Conservation (phyloP, 129 eudicot genomes). For the Helichrysum umbraculigerum region DNA sequence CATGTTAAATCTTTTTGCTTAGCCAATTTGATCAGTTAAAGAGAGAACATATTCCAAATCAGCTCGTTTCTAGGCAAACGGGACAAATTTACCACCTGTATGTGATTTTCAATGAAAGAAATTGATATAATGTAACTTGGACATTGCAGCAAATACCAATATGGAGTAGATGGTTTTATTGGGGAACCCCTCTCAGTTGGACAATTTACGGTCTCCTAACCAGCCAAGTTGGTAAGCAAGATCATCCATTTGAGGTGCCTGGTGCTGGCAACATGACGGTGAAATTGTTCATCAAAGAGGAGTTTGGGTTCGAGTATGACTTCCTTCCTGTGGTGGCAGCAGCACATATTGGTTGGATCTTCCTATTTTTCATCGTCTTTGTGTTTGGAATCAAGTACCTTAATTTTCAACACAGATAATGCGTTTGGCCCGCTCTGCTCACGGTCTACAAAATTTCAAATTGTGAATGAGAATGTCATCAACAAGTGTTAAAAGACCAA, state of each 20-base stretch:
- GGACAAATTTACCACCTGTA: neutral
- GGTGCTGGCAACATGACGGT: conserved; percentile 26
- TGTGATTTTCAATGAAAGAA: neutral
- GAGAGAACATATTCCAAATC: neutral
- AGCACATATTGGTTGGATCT: conserved; percentile 28
- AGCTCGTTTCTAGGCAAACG: neutral
- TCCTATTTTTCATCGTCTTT: conserved; percentile 28
- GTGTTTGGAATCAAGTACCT: conserved; percentile 37
- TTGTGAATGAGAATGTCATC: neutral
- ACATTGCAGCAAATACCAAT: conserved; percentile 32
- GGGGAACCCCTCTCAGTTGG: conserved; percentile 36
- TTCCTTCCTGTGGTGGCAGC: conserved; percentile 27
- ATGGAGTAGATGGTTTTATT: conserved; percentile 40
- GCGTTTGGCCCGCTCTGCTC: neutral
- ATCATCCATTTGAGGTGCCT: conserved; percentile 21
- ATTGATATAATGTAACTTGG: neutral
- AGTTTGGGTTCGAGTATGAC: conserved; percentile 31
- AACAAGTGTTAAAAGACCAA: neutral
- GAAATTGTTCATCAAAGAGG: conserved; percentile 21
- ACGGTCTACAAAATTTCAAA: no score
- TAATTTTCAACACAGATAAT: conserved; percentile 26
- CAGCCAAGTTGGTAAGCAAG: conserved; percentile 31
- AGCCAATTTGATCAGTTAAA: neutral
- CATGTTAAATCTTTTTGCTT: neutral
- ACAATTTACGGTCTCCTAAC: conserved; percentile 37